Evolutionary conservation across 2,329 filamentous ascomycete genomes (phyloP), one percentile per base, ranked within the genome.

Genomic region (Trichophyton benhamiae): DNA sequence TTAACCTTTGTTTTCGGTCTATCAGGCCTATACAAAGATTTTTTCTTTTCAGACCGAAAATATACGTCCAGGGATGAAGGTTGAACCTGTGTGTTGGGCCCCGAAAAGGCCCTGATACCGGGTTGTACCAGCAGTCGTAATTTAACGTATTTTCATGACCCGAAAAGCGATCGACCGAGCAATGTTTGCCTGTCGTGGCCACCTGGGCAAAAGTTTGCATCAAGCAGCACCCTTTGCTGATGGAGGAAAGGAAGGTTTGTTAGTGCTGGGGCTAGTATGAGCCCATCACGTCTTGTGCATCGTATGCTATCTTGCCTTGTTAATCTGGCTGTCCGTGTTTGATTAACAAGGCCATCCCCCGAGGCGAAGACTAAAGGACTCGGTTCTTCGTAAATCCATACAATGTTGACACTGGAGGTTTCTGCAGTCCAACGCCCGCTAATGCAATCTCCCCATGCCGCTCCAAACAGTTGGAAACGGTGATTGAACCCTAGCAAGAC

Each of bases 51-150:
- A 41, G 22, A 4, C 15, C 30, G n/a, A 25, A 20, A 25, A 42
- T 17, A 25, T 58, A 42, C 13, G 27, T 20, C 33, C 52, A 57
- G 52, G 52, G 55, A 58, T 58, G 55, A 58, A 58, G 55, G 55
- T 58, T 58, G 55, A 41, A 58, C 55, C 55, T 58, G 55, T 30
- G 30, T 22, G 55, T 22, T 42, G 55, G 55, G 55, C 30, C 30
- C 33, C 33, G 27, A 38, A 20, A 38, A 30, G 55, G 55, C 30
- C 30, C 22, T 33, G 49, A 33, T 53, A 30, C 25, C 49, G 27
- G 27, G 27, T 53, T 53, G 22, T 33, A 25, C 55, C 33, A 38
- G 33, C 55, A 58, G 33, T 22, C n/a, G 55, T 58, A 30, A 42
- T 38, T 38, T 30, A 58, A 38, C 55, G 33, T 22, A 42, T 38